Base-by-base conservation (phyloP, 2,329 filamentous ascomycete genomes). In the Colletotrichum sp. region DNA sequence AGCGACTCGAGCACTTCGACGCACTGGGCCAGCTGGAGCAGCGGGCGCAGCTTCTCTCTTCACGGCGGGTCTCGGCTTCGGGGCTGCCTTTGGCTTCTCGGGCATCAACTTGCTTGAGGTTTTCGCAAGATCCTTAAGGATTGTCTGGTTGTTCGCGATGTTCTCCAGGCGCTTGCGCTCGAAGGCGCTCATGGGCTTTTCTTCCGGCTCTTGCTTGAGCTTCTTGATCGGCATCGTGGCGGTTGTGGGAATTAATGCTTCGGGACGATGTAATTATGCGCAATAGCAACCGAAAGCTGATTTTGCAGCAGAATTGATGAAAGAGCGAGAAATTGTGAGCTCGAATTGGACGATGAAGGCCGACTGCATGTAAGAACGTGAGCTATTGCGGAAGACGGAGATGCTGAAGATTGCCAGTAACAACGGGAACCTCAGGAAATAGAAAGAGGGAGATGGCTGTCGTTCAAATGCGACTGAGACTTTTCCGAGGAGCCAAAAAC, bases 81-180 rank as follows among this genome's bases (percentile, higher is more conserved):
- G 64, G 0, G 64, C 81, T 0, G 87, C 84, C 71, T 91, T 91
- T 1, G 91, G 88, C 71, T 91, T 91, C 1, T 91, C 88, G 2
- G 93, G 94, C 13, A 94, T 87, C n/a, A 92, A 89, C 66, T 91
- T 92, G 26, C 94, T 93, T 0, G 95, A 92, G 1, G 94, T 90
- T 3, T 92, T 91, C 3, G 94, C 93, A 2, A 98, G 90, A 76
- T 96, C 94, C 76, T 94, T 94, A 0, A 98, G 86, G 0, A 98
- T 82, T 0, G 93, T 95, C 84, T 96, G 94, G 80, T 98, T 97
- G 70, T 95, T 93, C 0, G 93, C 95, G 55, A 98, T 98, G 79
- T 98, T 98, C 76, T 96, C 95, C 18, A 95, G 91, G 1, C 96
- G 91, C 79, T 95, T 93, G 80, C 93, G 93, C 88, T 98, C 96